These are phyloP conservation scores for Apiospora rasikravindrae DNA, from an alignment of 2,329 filamentous ascomycete genomes.

Conservation along the genomic window DNA sequence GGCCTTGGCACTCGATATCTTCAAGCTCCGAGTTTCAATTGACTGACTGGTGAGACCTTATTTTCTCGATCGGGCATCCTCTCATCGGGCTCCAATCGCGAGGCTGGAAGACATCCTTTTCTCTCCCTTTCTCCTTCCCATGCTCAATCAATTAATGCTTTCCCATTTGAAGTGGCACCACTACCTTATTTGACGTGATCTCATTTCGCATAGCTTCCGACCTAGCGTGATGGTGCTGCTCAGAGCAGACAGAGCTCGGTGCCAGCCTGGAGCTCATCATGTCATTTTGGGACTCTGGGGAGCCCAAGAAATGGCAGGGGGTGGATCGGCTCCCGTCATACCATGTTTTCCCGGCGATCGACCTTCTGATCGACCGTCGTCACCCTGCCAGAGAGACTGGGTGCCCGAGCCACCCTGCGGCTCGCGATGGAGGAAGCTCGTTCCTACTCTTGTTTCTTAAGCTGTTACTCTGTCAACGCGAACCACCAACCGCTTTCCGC, in stretches of 20 bases:
- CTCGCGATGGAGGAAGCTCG: constrained; percentile 11
- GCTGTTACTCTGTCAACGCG: not conserved
- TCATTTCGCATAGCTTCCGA: not conserved
- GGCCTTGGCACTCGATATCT: not conserved
- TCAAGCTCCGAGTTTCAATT: constrained; percentile 6
- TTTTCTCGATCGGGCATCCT: not conserved
- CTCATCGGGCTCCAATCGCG: constrained; percentile 1
- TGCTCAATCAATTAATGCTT: not conserved
- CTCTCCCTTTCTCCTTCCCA: not conserved
- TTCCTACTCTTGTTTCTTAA: constrained; percentile 5
- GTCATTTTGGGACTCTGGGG: constrained; percentile 4
- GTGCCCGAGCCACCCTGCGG: constrained; percentile 12
- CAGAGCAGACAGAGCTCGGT: not conserved
- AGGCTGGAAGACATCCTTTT: not conserved
- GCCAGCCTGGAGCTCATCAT: not conserved
- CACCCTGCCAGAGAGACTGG: constrained; percentile 34
- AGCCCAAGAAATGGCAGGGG: constrained; percentile 6
- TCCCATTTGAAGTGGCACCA: not conserved
- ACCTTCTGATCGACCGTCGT: constrained; percentile 25
- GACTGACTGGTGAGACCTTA: not conserved
- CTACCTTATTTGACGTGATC: not conserved
- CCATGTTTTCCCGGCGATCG: constrained; percentile 14
- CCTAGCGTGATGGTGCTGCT: not conserved
- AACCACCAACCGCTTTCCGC: not conserved
- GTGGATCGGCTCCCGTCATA: constrained; percentile 14